Conservation (phyloP, 1,139 yeast genomes). For the Pichia kudriavzevii region DNA sequence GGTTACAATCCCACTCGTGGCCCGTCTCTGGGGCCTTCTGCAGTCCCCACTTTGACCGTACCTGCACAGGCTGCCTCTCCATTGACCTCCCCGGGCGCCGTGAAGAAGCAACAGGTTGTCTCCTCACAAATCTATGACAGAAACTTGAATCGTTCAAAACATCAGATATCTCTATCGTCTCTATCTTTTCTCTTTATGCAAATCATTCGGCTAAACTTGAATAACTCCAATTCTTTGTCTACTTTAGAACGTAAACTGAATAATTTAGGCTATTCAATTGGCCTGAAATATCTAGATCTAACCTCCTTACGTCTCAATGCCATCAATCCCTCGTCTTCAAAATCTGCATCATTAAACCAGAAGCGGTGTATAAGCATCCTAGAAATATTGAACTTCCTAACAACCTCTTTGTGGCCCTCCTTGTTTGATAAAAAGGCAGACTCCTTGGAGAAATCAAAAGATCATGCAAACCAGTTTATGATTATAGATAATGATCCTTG, state of each 20-base stretch:
- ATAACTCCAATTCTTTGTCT: slow-evolving; percentile 57
- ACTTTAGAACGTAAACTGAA: slow-evolving; percentile 73
- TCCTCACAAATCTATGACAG: slow-evolving; percentile 53
- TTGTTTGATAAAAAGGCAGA: slow-evolving; percentile 81
- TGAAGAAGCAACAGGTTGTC: slow-evolving; percentile 11
- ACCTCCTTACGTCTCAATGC: slow-evolving; percentile 45
- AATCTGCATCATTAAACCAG: slow-evolving; percentile 57
- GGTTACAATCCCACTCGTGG: no score
- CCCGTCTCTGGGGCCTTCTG: no score
- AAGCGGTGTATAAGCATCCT: slow-evolving; percentile 67
- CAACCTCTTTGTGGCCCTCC: slow-evolving; percentile 73
- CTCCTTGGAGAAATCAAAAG: slow-evolving; percentile 82
- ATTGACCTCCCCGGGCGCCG: slow-evolving; percentile 8
- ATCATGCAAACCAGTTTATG: slow-evolving; percentile 73
- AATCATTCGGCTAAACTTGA: slow-evolving; percentile 48
- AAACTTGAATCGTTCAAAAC: slow-evolving; percentile 54
- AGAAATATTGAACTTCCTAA: slow-evolving; percentile 78
- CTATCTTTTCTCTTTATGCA: slow-evolving; percentile 68
- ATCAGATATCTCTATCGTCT: slow-evolving; percentile 61
- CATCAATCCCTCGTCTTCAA: slow-evolving; percentile 38
- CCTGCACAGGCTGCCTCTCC: no score
- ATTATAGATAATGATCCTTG: slow-evolving; percentile 79
- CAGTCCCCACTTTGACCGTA: no score
- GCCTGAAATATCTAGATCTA: slow-evolving; percentile 52
- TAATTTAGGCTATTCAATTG: slow-evolving; percentile 68